Evolutionary conservation across 2,329 filamentous ascomycete species (phyloP), one percentile per base, ranked within the genome.

Genomic region (Aspergillus sp.): DNA sequence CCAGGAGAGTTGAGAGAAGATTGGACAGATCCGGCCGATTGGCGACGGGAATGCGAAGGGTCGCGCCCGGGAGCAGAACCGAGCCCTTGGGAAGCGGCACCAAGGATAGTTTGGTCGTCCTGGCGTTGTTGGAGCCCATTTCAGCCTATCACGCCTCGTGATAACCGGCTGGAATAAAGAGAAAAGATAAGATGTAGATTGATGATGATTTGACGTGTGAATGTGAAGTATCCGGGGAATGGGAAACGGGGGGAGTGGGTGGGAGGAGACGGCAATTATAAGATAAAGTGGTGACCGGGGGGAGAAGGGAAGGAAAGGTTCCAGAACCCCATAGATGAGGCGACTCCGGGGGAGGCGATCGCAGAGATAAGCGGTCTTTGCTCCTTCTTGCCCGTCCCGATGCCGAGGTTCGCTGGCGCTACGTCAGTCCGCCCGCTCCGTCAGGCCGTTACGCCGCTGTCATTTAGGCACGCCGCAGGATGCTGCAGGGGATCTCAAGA

Each of bases 1-100:
- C 90, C 77, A 96, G 94, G 61, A 96, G 86, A 67, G 89, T 88
- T 20, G 92, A 90, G 58, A 99, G 87, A 49, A 98, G 85, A 54
- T 94, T 90, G 55, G 92, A 89, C 66, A 98, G 89, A 76, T 98
- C 95, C 66, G 91, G 87, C 54, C 94, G 91, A 75, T 89, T 88
- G 46, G 89, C 87, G 55, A 97, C 89, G 56, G 91, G 87, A 65
- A 98, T 90, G 67, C 93, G 90, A 68, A 96, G 85, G 54, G 93
- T 87, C 58, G 93, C 87, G 63, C 92, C 92, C 4, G 95, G 95
- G 10, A 96, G 85, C 46, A 98, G 86, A 66, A 97, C 90, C 63
- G 87, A 85, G 65, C 89, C 90, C 71, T 89, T 87, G 55, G 91
- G 87, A 49, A 98, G 85, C 42, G 92, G 91, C 66, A 98, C 89